Evolutionary conservation across 495 filamentous ascomycete genomes (phyloP).

Genomic region (Platismatia glauca): DNA sequence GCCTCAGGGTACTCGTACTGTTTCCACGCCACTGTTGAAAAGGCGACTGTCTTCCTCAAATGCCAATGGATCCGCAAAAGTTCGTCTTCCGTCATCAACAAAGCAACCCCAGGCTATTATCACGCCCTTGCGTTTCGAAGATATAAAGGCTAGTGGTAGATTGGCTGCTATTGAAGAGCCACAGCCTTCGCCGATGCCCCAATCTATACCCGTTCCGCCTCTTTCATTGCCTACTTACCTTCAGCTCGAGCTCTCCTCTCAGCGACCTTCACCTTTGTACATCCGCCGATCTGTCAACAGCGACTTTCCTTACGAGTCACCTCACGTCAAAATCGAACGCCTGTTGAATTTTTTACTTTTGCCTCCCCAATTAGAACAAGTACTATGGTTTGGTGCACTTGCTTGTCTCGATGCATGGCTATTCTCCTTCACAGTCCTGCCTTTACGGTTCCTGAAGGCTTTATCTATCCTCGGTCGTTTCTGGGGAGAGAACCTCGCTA

Average conservation of each 20-base stretch:
- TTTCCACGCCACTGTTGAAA: slow-evolving; percentile 32
- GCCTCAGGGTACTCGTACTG: slow-evolving; percentile 23
- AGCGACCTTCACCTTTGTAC: slow-evolving; percentile 76
- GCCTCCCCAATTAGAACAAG: slow-evolving; percentile 72
- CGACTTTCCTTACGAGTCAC: slow-evolving; percentile 89
- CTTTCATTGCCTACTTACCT: slow-evolving; percentile 81
- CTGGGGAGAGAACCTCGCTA: slow-evolving; percentile 54
- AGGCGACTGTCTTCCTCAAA: slow-evolving; percentile 30
- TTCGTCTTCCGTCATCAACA: slow-evolving; percentile 14
- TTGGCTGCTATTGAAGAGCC: slow-evolving; percentile 30
- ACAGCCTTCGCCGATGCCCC: slow-evolving; percentile 57
- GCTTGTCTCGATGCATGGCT: slow-evolving; percentile 97
- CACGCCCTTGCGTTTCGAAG: slow-evolving; percentile 35
- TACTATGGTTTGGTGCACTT: slow-evolving; percentile 76
- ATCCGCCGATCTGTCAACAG: slow-evolving; percentile 64
- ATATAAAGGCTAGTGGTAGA: slow-evolving; percentile 26
- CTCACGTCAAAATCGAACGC: slow-evolving; percentile 88
- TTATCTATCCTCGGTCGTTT: slow-evolving; percentile 64
- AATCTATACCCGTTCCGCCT: slow-evolving; percentile 69
- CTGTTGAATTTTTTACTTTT: slow-evolving; percentile 83
- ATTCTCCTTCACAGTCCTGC: slow-evolving; percentile 89
- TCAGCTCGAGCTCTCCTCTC: slow-evolving; percentile 76
- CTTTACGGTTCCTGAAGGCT: slow-evolving; percentile 81
- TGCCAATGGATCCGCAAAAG: slow-evolving; percentile 5
- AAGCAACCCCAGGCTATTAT: slow-evolving; percentile 18